Evolutionary conservation across 371 early-diverging fungal species (phyloP), one percentile per base, ranked within the genome.

Genomic region (Actinomortierella ambigua): DNA sequence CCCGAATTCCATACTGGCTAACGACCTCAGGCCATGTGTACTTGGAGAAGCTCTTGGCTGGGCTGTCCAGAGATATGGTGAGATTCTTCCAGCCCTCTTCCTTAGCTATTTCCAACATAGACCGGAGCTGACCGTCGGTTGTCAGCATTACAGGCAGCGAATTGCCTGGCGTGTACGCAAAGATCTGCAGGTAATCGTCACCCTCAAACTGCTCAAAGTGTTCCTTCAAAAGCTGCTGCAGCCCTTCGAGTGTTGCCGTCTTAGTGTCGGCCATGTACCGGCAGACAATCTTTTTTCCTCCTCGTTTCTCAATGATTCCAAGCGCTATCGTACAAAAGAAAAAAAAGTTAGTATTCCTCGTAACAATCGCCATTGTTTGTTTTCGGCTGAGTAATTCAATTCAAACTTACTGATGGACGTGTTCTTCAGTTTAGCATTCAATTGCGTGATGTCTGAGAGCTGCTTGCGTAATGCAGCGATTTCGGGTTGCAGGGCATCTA

Each of bases 181-280:
- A 23, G 9, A 57, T 57, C 34, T 50, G 50, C 18, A 57, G 2
- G 26, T 50, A 39, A 42, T 57, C 50, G 9, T 49, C 57, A 20
- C 57, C 57, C 18, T 49, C 57, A 47, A 49, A 48, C 57, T 57
- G 49, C 50, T 57, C 23, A 26, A 57, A 57, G 49, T 57, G 55
- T 47, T 23, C 40, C 17, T 34, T 39, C 47, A 57, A 50, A n/a
- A 57, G 57, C 27, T 23, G 11, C 34, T 24, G 56, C 29, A 56
- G 56, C 34, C 48, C 11, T 15, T 56, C 48, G 22, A 56, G 2
- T 47, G 56, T 57, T 24, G 57, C 48, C 34, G 13, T 15, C n/a
- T 49, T 49, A 3, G 48, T 39, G 50, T 57, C 57, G 9, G 47
- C 18, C 56, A 28, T 13, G 47, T 55, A 39, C 40, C 5, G 9